phyloP scores from a whole-genome alignment of 176 grass and related monocot genomes.

The Puya raimondii region DNA sequence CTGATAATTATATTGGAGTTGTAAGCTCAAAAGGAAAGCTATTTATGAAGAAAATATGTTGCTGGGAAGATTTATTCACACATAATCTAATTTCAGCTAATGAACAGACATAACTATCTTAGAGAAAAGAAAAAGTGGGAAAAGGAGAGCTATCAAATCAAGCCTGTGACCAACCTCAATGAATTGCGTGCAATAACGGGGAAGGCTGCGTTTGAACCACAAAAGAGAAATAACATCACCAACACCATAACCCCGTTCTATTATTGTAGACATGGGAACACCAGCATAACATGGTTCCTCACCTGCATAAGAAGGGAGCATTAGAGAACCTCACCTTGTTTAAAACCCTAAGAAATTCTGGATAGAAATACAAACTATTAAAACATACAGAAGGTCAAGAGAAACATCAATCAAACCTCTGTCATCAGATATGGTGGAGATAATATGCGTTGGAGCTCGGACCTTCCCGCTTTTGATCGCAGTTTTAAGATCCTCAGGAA shows the following conservation, averaged over 20 bases:
- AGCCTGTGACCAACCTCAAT: slow-evolving; percentile 58
- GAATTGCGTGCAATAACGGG: slow-evolving; percentile 97
- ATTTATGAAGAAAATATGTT: background rate
- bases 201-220: slow-evolving; percentile 98
- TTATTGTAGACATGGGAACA: slow-evolving; percentile 97
- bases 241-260: slow-evolving; percentile 86
- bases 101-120: background rate
- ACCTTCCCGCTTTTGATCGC: slow-evolving; percentile 98
- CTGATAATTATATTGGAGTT: background rate
- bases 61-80: too few relatives aligned
- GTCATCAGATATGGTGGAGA: slow-evolving; percentile 99
- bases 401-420: slow-evolving; percentile 65
- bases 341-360: background rate
- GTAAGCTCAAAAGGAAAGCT: background rate
- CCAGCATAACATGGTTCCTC: slow-evolving; percentile 98
- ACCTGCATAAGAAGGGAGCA: slow-evolving; percentile 41
- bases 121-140: background rate
- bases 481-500: slow-evolving; percentile 90
- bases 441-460: slow-evolving; percentile 94
- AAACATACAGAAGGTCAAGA: slow-evolving; percentile 5
- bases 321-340: slow-evolving; percentile 13
- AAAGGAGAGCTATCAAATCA: background rate
- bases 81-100: background rate
- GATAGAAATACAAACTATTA: background rate
- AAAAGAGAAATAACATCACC: slow-evolving; percentile 99